phyloP scores from a whole-genome alignment of 306 rosid genomes.

The Lithocarpus polystachyus region DNA sequence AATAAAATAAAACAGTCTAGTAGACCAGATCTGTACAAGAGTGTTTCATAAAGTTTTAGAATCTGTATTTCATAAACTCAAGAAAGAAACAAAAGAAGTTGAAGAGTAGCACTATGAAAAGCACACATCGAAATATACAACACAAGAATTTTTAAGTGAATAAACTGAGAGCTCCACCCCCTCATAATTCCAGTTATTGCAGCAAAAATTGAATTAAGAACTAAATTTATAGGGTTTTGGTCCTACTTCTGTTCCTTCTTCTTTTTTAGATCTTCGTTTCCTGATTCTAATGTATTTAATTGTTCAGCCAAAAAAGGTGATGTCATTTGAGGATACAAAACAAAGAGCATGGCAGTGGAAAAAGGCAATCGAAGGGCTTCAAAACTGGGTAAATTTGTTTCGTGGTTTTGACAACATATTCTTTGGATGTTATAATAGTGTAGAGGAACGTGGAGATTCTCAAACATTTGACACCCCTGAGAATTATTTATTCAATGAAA shows the following conservation, averaged over 20 bases:
- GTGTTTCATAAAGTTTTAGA: too few species aligned
- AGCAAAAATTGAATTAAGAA: neutral
- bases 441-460: slow-evolving; percentile 39
- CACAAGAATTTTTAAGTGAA: too few species aligned
- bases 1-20: too few species aligned
- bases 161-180: too few species aligned
- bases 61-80: too few species aligned
- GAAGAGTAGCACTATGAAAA: too few species aligned
- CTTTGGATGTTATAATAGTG: slow-evolving; percentile 36
- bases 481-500: slow-evolving; percentile 40
- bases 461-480: slow-evolving; percentile 27
- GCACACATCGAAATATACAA: too few species aligned
- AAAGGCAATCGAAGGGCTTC: slow-evolving; percentile 97
- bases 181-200: neutral
- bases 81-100: too few species aligned
- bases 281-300: slow-evolving; percentile 17
- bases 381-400: slow-evolving; percentile 63
- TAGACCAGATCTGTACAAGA: too few species aligned
- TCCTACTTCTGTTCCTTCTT: neutral
- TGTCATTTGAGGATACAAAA: slow-evolving; percentile 86
- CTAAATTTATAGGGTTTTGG: neutral
- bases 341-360: slow-evolving; percentile 96
- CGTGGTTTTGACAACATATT: slow-evolving; percentile 34
- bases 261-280: neutral
- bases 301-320: slow-evolving; percentile 88